These are phyloP conservation scores for Boeremia lycopersici DNA, from an alignment of 2,329 filamentous ascomycete genomes.

Conservation along the genomic window DNA sequence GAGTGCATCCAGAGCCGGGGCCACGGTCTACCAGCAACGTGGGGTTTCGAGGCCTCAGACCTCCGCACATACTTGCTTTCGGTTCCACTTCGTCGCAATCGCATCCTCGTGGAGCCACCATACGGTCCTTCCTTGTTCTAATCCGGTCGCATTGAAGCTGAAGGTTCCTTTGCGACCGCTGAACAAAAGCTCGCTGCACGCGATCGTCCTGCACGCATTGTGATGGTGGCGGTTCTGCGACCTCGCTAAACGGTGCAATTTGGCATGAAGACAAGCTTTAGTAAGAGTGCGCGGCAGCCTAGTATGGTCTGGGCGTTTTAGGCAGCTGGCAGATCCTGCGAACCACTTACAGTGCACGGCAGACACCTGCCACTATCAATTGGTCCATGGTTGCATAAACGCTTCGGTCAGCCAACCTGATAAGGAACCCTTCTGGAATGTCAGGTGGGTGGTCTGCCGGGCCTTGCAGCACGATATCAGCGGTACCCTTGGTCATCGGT, in stretches of 20 bases:
- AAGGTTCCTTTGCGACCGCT: not conserved
- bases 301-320: constrained; percentile 10
- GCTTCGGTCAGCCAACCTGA: constrained; percentile 12
- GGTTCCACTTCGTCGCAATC: constrained; percentile 1
- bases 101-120: not conserved
- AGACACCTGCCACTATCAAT: constrained; percentile 10
- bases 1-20: constrained; percentile 16
- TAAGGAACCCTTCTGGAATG: constrained; percentile 22
- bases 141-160: not conserved
- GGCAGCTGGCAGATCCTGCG: constrained; percentile 7
- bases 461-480: not conserved
- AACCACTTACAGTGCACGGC: constrained; percentile 11
- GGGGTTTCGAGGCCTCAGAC: constrained; percentile 15
- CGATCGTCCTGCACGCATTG: not conserved
- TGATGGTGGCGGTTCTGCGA: constrained; percentile 1
- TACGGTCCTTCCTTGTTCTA: not conserved
- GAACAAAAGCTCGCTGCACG: constrained; percentile 1
- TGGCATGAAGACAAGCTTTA: constrained; percentile 26
- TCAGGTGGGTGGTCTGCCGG: not conserved
- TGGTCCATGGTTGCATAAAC: constrained; percentile 9
- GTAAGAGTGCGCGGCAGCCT: constrained; percentile 10
- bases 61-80: constrained; percentile 3
- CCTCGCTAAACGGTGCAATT: constrained; percentile 18
- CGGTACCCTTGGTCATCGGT: not conserved
- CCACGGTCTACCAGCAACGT: constrained; percentile 21